Conservation (phyloP, 2,329 filamentous ascomycete genomes). For the Curvularia lunata region DNA sequence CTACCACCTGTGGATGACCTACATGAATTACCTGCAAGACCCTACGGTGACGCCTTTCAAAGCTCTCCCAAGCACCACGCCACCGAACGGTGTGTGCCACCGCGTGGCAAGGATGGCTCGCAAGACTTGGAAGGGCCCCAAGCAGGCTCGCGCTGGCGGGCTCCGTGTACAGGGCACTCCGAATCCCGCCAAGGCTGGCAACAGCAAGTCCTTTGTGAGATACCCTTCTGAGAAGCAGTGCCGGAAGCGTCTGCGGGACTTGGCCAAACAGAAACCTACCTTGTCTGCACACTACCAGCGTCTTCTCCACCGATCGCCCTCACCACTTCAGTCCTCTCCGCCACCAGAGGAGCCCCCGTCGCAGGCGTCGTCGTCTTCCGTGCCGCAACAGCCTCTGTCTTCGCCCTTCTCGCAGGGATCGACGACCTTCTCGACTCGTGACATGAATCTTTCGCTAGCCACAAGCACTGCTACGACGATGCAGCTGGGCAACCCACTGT, state of each 20-base stretch:
- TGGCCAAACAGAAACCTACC: constrained; percentile 67
- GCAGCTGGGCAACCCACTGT: constrained; percentile 57
- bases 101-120: constrained; percentile 67
- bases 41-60: constrained; percentile 72
- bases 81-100: constrained; percentile 68
- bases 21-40: constrained; percentile 69
- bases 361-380: constrained; percentile 33
- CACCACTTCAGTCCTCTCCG: constrained; percentile 57
- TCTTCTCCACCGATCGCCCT: constrained; percentile 66
- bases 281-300: constrained; percentile 70
- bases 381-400: constrained; percentile 38
- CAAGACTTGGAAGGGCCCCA: constrained; percentile 63
- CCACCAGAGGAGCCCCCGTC: constrained; percentile 39
- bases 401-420: constrained; percentile 42
- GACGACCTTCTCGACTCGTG: constrained; percentile 54
- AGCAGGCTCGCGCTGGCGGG: constrained; percentile 39
- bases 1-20: constrained; percentile 69
- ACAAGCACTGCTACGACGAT: constrained; percentile 60
- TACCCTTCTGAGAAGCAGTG: constrained; percentile 68
- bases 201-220: constrained; percentile 51
- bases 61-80: constrained; percentile 67
- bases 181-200: constrained; percentile 34
- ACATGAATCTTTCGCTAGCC: constrained; percentile 59
- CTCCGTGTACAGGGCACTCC: constrained; percentile 13
- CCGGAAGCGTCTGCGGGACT: constrained; percentile 62